These are phyloP conservation scores for Kodamaea sp. DNA, from an alignment of 1,139 yeast species.

Conservation along the genomic window DNA sequence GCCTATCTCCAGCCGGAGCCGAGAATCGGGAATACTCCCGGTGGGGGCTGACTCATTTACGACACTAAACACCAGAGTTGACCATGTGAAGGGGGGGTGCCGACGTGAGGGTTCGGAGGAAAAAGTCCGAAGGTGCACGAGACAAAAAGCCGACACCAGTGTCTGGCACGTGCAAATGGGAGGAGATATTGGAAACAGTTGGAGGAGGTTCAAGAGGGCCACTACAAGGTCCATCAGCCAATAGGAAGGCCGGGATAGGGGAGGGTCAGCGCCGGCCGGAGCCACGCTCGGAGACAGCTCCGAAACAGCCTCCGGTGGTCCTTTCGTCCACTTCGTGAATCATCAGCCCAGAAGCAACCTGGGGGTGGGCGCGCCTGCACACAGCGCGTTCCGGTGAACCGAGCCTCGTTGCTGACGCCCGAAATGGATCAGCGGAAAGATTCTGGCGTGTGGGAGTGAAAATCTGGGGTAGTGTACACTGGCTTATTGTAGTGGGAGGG, in stretches of 20 bases:
- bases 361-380: too few relatives aligned
- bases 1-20: slow-evolving; percentile 7
- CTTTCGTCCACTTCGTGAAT: too few relatives aligned
- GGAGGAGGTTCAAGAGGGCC: too few relatives aligned
- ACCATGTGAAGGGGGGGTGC: slow-evolving; percentile 8
- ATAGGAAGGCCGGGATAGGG: neutral
- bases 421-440: slow-evolving; percentile 10
- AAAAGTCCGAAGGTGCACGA: slow-evolving; percentile 1
- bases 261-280: too few relatives aligned
- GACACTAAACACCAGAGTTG: neutral
- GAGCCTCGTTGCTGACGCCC: too few relatives aligned
- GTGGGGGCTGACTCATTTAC: slow-evolving; percentile 3
- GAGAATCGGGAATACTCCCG: slow-evolving; percentile 3
- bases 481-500: too few relatives aligned
- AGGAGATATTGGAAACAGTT: neutral
- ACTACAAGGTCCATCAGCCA: neutral
- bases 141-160: neutral
- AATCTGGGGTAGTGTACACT: slow-evolving; percentile 15
- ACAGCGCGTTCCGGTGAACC: too few relatives aligned
- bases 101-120: neutral
- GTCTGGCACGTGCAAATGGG: neutral
- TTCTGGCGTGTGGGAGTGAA: too few relatives aligned
- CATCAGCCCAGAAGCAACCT: too few relatives aligned
- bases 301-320: too few relatives aligned
- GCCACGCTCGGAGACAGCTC: too few relatives aligned